phyloP scores from a whole-genome alignment of 129 eudicot genomes.

The Artemisia argyi region DNA sequence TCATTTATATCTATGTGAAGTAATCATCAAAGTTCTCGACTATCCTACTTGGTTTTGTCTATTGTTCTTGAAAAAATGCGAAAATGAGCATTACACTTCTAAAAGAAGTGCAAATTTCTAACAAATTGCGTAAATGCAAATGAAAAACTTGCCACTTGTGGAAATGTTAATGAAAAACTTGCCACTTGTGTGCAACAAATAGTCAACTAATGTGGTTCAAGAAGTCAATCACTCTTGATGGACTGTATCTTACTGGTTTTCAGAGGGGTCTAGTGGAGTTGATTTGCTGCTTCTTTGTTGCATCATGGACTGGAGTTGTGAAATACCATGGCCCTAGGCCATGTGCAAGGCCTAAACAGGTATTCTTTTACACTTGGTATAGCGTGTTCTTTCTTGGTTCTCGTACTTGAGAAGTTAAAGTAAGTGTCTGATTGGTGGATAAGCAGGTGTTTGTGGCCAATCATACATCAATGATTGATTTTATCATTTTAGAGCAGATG shows the following conservation, averaged over 20 bases:
- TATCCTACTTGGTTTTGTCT: neutral
- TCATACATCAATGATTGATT: conserved; percentile 96
- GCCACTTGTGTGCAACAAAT: neutral
- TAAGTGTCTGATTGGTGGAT: neutral
- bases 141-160: neutral
- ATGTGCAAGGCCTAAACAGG: conserved; percentile 90
- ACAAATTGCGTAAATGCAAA: conserved; percentile 5
- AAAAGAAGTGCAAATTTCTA: neutral
- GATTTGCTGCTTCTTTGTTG: conserved; percentile 97
- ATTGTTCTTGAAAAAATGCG: neutral
- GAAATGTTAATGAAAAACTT: neutral
- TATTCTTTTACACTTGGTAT: conserved; percentile 8
- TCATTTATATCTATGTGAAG: neutral
- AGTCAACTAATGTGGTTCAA: neutral
- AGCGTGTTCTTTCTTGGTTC: neutral
- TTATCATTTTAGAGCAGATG: conserved; percentile 91
- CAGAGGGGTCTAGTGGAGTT: conserved; percentile 88
- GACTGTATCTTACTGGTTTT: neutral
- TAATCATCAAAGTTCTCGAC: neutral
- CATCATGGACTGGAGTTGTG: conserved; percentile 99
- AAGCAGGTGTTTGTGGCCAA: conserved; percentile 93
- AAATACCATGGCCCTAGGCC: conserved; percentile 97
- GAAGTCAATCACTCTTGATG: neutral
- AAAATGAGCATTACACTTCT: neutral
- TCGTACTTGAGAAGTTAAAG: neutral